Evolutionary conservation across 2,329 filamentous ascomycete species (phyloP).

Genomic region (Thelonectria blattea): DNA sequence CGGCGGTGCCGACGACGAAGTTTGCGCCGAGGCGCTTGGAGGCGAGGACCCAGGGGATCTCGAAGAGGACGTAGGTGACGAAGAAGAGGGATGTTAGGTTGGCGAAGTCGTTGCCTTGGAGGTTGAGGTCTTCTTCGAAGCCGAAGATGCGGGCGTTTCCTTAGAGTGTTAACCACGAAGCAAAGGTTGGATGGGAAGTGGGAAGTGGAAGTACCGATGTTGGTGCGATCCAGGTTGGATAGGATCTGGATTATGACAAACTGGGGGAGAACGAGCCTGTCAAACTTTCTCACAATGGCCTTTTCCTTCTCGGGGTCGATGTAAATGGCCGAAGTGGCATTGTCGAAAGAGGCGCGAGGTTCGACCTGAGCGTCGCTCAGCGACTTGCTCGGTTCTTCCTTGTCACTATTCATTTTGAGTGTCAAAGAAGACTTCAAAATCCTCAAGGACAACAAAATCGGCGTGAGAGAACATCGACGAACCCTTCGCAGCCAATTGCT

Average conservation of each 20-base stretch:
- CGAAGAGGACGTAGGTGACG: constrained; percentile 19
- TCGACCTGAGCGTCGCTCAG: neutral
- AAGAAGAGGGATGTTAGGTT: constrained; percentile 9
- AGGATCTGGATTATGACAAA: neutral
- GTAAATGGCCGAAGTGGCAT: neutral
- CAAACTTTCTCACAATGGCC: constrained; percentile 3
- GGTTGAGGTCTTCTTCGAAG: constrained; percentile 2
- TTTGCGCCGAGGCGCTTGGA: constrained; percentile 18
- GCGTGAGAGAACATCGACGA: neutral
- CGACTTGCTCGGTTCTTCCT: neutral
- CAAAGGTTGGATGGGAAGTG: accelerated
- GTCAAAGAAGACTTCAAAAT: neutral
- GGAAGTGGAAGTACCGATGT: neutral
- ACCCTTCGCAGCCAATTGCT: neutral
- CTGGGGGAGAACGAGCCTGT: neutral
- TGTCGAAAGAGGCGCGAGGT: neutral
- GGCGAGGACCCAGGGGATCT: constrained; percentile 23
- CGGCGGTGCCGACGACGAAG: constrained; percentile 20
- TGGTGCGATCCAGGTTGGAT: constrained; percentile 5
- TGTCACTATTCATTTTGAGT: neutral
- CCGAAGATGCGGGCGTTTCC: constrained; percentile 10
- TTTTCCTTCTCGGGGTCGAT: constrained; percentile 9
- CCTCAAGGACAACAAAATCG: neutral
- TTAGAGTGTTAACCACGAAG: neutral
- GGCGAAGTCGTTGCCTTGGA: constrained; percentile 8